Conservation (phyloP, 2,329 filamentous ascomycete genomes). For the Colletotrichum cuscutae region DNA sequence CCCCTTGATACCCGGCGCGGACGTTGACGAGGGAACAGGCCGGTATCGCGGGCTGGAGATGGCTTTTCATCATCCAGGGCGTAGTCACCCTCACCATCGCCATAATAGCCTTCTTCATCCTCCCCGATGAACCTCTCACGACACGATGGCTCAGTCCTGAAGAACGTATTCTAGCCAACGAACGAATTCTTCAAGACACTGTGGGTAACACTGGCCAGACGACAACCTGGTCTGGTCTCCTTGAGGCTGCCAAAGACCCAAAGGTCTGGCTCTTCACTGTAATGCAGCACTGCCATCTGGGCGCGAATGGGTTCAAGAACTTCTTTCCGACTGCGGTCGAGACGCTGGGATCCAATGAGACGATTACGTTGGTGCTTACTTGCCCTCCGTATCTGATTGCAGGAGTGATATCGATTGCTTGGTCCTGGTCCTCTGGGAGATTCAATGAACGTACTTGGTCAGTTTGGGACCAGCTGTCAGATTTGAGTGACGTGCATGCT, state of each 20-base stretch:
- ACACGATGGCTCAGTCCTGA: slow-evolving; percentile 48
- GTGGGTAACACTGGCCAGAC: slow-evolving; percentile 39
- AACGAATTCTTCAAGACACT: slow-evolving; percentile 46
- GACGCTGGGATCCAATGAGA: slow-evolving; percentile 51
- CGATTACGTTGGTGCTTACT: slow-evolving; percentile 55
- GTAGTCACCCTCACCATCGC: slow-evolving; percentile 36
- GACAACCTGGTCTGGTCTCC: slow-evolving; percentile 50
- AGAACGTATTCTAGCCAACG: slow-evolving; percentile 53
- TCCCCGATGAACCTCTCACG: slow-evolving; percentile 45
- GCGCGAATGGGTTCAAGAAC: slow-evolving; percentile 45
- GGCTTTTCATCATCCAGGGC: slow-evolving; percentile 86
- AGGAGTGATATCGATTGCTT: slow-evolving; percentile 49
- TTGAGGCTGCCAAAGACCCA: slow-evolving; percentile 52
- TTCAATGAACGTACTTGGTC: slow-evolving; percentile 31
- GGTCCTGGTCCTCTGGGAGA: slow-evolving; percentile 39
- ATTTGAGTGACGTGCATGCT: background rate
- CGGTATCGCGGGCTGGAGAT: slow-evolving; percentile 71
- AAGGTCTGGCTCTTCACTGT: slow-evolving; percentile 56
- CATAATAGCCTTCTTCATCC: slow-evolving; percentile 28
- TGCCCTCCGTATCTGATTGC: slow-evolving; percentile 55
- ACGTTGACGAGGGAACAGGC: background rate
- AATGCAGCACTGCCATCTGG: slow-evolving; percentile 57
- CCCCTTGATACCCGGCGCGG: no score
- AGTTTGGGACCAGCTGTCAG: background rate
- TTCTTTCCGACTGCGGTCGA: slow-evolving; percentile 41